Percentiles rank a stretch among this genome's conserved stretches.
Conservation (phyloP, 495 filamentous ascomycete species). For the Beverwykella pulmonaria region DNA sequence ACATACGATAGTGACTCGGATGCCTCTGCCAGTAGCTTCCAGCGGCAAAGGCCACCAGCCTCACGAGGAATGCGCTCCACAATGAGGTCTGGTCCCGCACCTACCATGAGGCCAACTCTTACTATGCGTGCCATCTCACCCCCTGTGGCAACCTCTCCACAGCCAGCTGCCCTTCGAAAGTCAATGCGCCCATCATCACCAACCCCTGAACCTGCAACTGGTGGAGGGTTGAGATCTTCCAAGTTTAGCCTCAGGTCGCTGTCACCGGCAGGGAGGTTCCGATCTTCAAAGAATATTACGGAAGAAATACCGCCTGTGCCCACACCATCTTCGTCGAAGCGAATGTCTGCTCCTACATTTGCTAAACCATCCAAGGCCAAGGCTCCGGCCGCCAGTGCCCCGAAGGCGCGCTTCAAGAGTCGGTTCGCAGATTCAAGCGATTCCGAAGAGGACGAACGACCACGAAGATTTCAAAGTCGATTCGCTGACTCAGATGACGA, state of each 20-base stretch:
- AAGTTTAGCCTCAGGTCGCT: constrained; percentile 51
- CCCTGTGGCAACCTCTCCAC: constrained; percentile 7
- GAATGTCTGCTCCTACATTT: constrained; percentile 39
- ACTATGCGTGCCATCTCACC: constrained; percentile 22
- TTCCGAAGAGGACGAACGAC: constrained; percentile 63
- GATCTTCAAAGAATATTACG: constrained; percentile 6
- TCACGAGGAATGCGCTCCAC: constrained; percentile 56
- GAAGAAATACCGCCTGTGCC: constrained; percentile 51
- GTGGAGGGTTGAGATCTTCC: constrained; percentile 34
- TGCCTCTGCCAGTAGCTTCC: constrained; percentile 64
- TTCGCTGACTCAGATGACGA: constrained; percentile 85
- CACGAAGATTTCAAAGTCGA: constrained; percentile 63
- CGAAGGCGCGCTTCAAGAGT: constrained; percentile 49
- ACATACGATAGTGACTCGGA: constrained; percentile 60
- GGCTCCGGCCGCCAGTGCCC: constrained; percentile 34
- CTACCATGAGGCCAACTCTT: constrained; percentile 25
- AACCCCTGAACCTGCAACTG: constrained; percentile 34
- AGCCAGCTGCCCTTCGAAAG: constrained; percentile 37
- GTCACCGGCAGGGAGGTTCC: constrained; percentile 45
- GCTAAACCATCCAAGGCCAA: constrained; percentile 52
- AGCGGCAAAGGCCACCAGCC: constrained; percentile 48
- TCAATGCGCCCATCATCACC: constrained; percentile 43
- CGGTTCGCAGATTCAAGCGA: constrained; percentile 74
- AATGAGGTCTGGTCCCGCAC: constrained; percentile 51
- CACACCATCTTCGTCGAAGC: constrained; percentile 49